Evolutionary conservation across 495 filamentous ascomycete species (phyloP), one percentile per base, ranked within the genome.

Genomic region (Ramalina intermedia): DNA sequence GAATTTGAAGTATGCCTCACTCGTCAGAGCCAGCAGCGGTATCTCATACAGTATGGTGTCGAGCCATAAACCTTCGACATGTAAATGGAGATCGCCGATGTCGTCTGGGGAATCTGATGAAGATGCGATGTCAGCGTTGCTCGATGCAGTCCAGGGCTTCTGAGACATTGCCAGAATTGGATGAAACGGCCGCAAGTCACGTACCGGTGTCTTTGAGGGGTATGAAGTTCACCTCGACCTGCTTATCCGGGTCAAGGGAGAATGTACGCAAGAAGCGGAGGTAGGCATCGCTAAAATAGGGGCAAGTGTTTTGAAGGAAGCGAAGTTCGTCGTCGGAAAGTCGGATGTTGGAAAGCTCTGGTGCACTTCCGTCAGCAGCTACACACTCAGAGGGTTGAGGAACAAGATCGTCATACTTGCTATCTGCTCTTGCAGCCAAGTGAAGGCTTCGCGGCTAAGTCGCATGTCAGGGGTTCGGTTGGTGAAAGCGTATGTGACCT

Each of bases 1-100:
- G 69, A 94, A 96, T 65, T 82, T 85, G 76, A 98, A 98, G 65
- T 95, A 96, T 24, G 93, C 87, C 62, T 98, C 89, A 53, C 86
- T 94, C 1, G 88, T 84, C 48, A 98, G 66, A 2, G 93, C 85
- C 17, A 98, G 76, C 21, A 98, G 71, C 0, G 91, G 93, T 50
- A 96, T 94, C 67, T 98, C 91, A 64, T 98, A 98, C 43, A 98
- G 77, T 42, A 98, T 98, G 0, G 91, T 94, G 43, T 96, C 90
- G 7, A 87, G 73, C 91, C 91, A 98, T 45, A 79, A 72, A 17
- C 91, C 91, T 56, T 77, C 76, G 49, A 89, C 75, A 20, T 76
- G 61, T 48, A 96, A 78, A 53, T 79, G 67, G 38, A 96, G 55
- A 47, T 84, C 79, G 21, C 93, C 93, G 37, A 80, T 51, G 44